Evolutionary conservation across 305 asterid species (phyloP), one percentile per base, ranked within the genome.

Genomic region (Fraxinus paxiana): DNA sequence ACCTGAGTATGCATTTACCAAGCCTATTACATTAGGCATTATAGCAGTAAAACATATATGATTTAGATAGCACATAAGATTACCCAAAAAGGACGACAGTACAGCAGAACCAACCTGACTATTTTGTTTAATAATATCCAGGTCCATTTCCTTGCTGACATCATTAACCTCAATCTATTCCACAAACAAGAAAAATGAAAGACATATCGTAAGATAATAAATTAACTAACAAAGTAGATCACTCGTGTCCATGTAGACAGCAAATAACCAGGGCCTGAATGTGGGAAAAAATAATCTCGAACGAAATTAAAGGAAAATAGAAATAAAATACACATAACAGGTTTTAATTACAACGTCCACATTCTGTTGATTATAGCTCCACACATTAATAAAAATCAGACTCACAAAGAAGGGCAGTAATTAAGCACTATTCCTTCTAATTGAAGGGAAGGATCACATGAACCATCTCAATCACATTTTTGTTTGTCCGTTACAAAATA

Each of bases 61-160:
- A 48, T 56, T 38, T 33, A 70, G 78, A 73, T 48, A 83, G 78
- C 18, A 75, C 24, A 82, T 71, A 70, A 22, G 10, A 77, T 75
- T 70, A 8, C 37, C 71, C 73, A 26, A 28, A 75, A 83, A 82
- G 41, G 41, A 80, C 26, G 2, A 34, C 18, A 78, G 70, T 78
- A 77, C 65, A 63, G 8, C 70, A 46, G 61, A 71, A 83, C 85
- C 78, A 37, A 91, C 98, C 98, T 90, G 98, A 79, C 95, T 90
- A 86, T 97, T 97, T 84, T 89, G 97, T 86, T 93, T 94, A 85
- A 97, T 94, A 81, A 97, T 94, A 88, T 97, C 99, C 93, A 97
- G 88, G 87, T 97, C 99, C 99, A 97, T 97, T 91, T 97, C 98
- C 94, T 94, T 97, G 94, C 97, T 92, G 82, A 97, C 99, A 86